Conservation (phyloP, 2,329 filamentous ascomycete genomes). For the Cladosporium sp. region DNA sequence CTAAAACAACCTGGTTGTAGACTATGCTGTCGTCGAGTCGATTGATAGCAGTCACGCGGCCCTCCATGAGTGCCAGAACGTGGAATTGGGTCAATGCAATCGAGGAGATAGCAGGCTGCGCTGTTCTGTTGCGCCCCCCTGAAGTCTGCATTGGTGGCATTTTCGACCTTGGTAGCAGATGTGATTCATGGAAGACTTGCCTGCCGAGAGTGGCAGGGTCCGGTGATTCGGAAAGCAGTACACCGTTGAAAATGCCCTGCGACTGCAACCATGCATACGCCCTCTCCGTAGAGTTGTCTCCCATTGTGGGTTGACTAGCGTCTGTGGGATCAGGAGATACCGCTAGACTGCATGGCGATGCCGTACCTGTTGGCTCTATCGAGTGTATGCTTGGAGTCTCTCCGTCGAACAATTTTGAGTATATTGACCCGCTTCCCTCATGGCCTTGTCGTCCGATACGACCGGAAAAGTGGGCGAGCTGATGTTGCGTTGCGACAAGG, state of each 20-base stretch:
- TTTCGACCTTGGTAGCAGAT: conserved; percentile 68
- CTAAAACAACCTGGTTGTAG: conserved; percentile 81
- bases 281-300: conserved; percentile 48
- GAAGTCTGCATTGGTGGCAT: conserved; percentile 64
- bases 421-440: conserved; percentile 80
- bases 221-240: conserved; percentile 55
- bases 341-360: conserved; percentile 57
- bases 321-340: conserved; percentile 64
- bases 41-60: conserved; percentile 78
- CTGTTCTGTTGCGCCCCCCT: conserved; percentile 58
- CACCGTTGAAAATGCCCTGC: conserved; percentile 84
- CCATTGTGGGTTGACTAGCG: conserved; percentile 12
- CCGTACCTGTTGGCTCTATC: conserved; percentile 55
- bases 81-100: conserved; percentile 93
- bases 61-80: conserved; percentile 75
- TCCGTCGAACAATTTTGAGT: conserved; percentile 79
- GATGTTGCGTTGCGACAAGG: conserved; percentile 71
- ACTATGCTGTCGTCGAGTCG: conserved; percentile 79
- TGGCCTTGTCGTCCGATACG: conserved; percentile 66
- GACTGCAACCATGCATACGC: conserved; percentile 87
- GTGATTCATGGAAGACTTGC: conserved; percentile 73
- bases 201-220: conserved; percentile 61
- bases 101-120: conserved; percentile 69
- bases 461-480: conserved; percentile 76
- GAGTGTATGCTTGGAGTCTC: conserved; percentile 78